Evolutionary conservation across 805 yeast genomes (phyloP), one percentile per base, ranked within the genome.

Genomic region (Cyberlindnera xylosilytica): DNA sequence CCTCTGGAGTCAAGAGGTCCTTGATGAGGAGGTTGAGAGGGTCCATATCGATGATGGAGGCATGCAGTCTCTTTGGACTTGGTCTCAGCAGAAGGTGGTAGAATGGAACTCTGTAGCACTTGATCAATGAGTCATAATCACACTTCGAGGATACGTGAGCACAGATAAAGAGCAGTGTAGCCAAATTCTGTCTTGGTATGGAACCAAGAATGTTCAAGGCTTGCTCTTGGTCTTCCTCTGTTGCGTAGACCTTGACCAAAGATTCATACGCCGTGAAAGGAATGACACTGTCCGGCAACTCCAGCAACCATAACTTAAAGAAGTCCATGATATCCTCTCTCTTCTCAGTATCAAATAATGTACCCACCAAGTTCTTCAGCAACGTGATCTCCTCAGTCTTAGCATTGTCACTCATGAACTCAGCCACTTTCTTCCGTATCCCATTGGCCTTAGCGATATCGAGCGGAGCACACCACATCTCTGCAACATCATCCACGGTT

Each of bases 281-380:
- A 4, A 77, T 64, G 20, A 80, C 57, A 20, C 83, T 72, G 49
- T 78, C 83, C 0, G 84, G 84, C 29, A 79, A 58, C 51, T 80
- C 86, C 60, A 79, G 60, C 24, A 80, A 64, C 67, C 78, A 79
- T 24, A 75, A 55, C 52, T 79, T 79, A 44, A 79, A 61, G 16
- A 76, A 63, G 40, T 72, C 69, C 4, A 64, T 40, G 42, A 66
- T 51, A 28, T 54, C 59, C 7, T 32, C 37, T 1, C 47, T 18
- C 3, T 38, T 22, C 20, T 34, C 35, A 10, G 35, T 38, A 15
- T 46, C 47, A 28, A 50, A 52, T 10, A 54, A 10, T 4, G 19
- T 27, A 8, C 38, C 45, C 13, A 48, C 45, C 11, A 50, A 20
- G 3, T 29, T 33, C 10, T 17, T 22, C 3, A 46, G 36, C 11